These are phyloP conservation scores for Jatropha curcas DNA, from an alignment of 345 rosid species.

Conservation along the genomic window DNA sequence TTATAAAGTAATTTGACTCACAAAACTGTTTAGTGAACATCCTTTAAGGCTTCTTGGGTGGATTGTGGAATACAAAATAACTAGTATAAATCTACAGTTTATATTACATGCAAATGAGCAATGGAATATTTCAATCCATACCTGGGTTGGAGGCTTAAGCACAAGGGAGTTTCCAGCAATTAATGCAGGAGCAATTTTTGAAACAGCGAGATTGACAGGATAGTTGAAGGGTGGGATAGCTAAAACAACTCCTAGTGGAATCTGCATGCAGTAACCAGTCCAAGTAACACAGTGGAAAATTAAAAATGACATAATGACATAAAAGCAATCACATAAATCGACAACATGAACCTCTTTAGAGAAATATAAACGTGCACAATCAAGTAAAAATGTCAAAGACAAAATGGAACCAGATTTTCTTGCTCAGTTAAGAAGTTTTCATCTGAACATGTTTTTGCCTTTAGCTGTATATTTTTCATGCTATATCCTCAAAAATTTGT, in stretches of 20 bases:
- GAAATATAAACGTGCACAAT: too few species aligned
- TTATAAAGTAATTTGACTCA: not conserved
- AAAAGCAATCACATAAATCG: too few species aligned
- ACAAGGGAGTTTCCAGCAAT: slow-evolving; percentile 94
- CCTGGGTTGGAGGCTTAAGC: slow-evolving; percentile 99
- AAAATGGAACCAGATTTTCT: not conserved
- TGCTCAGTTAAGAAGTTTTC: not conserved
- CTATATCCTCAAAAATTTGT: not conserved
- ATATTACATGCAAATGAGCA: not conserved
- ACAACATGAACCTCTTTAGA: not conserved
- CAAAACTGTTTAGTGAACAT: not conserved
- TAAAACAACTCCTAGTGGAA: slow-evolving; percentile 86
- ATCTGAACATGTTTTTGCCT: not conserved
- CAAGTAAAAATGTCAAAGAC: not conserved
- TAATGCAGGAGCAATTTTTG: slow-evolving; percentile 87
- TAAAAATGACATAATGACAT: not conserved
- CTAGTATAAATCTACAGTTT: too few species aligned
- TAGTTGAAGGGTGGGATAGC: slow-evolving; percentile 98
- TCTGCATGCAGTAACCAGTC: slow-evolving; percentile 36
- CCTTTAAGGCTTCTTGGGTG: not conserved
- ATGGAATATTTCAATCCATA: slow-evolving; percentile 4
- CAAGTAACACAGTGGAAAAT: not conserved
- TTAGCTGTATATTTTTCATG: not conserved
- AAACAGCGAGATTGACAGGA: slow-evolving; percentile 96
- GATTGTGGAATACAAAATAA: not conserved